Conservation (phyloP, 2,329 filamentous ascomycete species). For the Escovopsis sp. region DNA sequence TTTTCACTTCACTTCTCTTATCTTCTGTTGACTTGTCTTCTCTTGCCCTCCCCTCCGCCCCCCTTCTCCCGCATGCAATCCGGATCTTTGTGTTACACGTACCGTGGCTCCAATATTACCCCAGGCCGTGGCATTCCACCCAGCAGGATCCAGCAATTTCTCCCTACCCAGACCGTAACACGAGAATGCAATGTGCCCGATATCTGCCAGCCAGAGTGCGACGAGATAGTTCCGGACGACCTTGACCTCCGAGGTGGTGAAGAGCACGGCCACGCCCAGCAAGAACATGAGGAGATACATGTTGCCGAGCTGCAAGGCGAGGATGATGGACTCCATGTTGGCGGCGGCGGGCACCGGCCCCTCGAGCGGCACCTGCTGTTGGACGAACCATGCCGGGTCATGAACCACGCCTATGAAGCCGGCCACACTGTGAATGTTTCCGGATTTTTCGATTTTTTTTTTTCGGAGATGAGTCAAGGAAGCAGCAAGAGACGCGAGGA, state of each 20-base stretch:
- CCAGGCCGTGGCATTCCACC: constrained; percentile 58
- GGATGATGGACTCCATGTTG: constrained; percentile 33
- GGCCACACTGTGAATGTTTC: constrained; percentile 29
- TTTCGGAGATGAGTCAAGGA: neutral
- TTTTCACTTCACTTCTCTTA: no score
- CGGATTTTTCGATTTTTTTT: no score
- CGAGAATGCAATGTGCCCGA: constrained; percentile 51
- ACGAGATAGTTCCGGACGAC: constrained; percentile 54
- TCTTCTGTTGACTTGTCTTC: no score
- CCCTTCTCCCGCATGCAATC: neutral
- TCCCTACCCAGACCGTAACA: constrained; percentile 41
- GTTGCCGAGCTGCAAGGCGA: constrained; percentile 55
- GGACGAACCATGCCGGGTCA: constrained; percentile 45
- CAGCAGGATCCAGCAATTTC: constrained; percentile 32
- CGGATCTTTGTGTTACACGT: constrained; percentile 12
- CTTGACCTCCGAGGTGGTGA: constrained; percentile 46
- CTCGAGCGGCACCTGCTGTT: constrained; percentile 38
- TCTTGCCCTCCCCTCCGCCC: no score
- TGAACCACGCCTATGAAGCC: constrained; percentile 42
- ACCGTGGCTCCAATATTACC: constrained; percentile 56
- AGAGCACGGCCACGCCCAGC: constrained; percentile 47
- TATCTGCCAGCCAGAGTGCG: constrained; percentile 48
- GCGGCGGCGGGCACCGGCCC: constrained; percentile 18
- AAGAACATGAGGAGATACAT: constrained; percentile 51
- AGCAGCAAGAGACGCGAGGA: neutral